phyloP scores from a whole-genome alignment of 1,284 basidiomycete species.

The Rhodotorula sp. region DNA sequence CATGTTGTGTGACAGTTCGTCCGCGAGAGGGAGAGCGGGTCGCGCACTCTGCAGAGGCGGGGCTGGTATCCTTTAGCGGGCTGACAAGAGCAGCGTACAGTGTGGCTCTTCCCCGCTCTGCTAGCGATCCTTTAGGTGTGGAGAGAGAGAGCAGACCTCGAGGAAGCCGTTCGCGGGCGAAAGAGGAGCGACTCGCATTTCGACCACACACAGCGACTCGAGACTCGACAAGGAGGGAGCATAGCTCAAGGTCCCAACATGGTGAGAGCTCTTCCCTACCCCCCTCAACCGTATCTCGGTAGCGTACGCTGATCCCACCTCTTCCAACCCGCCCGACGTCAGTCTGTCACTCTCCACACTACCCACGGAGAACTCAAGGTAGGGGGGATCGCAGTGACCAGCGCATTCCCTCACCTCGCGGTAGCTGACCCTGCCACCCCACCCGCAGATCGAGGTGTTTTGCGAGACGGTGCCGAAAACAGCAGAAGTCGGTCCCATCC shows the following conservation, averaged over 20 bases:
- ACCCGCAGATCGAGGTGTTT: conserved; percentile 82
- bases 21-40: no score
- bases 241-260: background rate
- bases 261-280: background rate
- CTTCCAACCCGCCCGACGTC: background rate
- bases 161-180: no score
- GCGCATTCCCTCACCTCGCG: background rate
- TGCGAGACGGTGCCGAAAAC: conserved; percentile 92
- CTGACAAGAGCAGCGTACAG: background rate
- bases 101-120: no score
- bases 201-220: no score
- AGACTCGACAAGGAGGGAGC: no score
- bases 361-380: conserved; percentile 93
- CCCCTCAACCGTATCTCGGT: background rate
- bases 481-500: conserved; percentile 66
- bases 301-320: background rate
- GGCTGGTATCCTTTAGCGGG: background rate
- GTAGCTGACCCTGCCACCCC: conserved; percentile 9
- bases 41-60: background rate
- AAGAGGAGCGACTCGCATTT: no score
- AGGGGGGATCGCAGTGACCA: conserved; percentile 40
- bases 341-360: conserved; percentile 96
- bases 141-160: no score
- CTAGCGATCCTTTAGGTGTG: no score
- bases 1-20: background rate